Evolutionary conservation across 805 yeast genomes (phyloP), one percentile per base, ranked within the genome.

Genomic region (Ogataea nonfermentans): DNA sequence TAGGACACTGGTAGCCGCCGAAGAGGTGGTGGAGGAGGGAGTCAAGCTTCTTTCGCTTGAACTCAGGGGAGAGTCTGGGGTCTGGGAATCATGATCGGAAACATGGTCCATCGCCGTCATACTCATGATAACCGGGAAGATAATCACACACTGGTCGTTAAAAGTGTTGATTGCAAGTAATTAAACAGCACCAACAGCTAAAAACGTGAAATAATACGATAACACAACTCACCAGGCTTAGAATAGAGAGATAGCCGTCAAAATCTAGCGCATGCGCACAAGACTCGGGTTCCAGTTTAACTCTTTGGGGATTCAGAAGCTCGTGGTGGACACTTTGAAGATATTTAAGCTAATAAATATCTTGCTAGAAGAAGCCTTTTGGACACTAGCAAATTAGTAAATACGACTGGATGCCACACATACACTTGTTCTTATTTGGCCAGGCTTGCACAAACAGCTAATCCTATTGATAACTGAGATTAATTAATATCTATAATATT

Each of bases 21-120:
- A 51, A 0, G 65, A 56, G 9, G 58, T 48, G 26, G 73, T 66
- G 13, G 75, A 71, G 9, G 73, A 60, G 13, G 76, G 69, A 31
- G 73, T 59, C 16, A 69, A 70, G 43, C 60, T 57, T 49, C 63
- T 56, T 24, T 56, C 63, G 40, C 56, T 56, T 23, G 47, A 40
- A 30, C 53, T 55, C 39, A 52, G 47, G 3, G 68, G 67, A 9
- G 66, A 62, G 13, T 52, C 55, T 9, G 61, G 59, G 33, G 44
- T 41, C 22, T 51, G 41, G 17, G 47, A 40, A 27, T 45, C 41
- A 32, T 37, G 41, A 27, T 35, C 46, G 29, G 37, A 29, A 20
- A 16, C 35, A 28, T 46, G 44, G 17, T 28, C 29, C 24, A 38
- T 38, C 24, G 35, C 43, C 31, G 40, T 29, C 30, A 32, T 35